Evolutionary conservation across 2,329 filamentous ascomycete genomes (phyloP), one percentile per base, ranked within the genome.

Genomic region (Xylaria multiplex): DNA sequence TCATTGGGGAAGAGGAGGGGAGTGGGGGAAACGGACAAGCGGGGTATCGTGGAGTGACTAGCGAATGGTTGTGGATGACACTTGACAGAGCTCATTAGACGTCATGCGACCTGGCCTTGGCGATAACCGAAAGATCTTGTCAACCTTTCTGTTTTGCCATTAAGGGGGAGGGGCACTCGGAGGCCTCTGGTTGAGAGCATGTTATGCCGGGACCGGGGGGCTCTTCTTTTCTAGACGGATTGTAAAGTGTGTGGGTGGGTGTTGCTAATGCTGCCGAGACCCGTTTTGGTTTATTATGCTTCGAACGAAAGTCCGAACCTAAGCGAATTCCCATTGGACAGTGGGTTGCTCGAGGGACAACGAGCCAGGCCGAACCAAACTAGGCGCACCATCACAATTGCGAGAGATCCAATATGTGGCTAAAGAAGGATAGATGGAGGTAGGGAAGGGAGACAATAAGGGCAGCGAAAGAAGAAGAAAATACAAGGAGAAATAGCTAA

Each of bases 61-160:
- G 68, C 68, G 65, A 69, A 66, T 69, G 55, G 62, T 59, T 60
- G 57, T 55, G 35, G 62, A 63, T 54, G 60, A 56, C 45, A 57
- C 19, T 65, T 40, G 48, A 59, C 54, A 55, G 49, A 64, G 62
- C 59, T 60, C 65, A 62, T 65, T 49, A 59, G 57, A 69, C 62
- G 62, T 68, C 65, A 68, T 64, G 66, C 66, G 65, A 68, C 62
- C 54, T 55, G 43, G 62, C 37, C 65, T 67, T 66, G 62, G 63
- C 62, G 66, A 66, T 61, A 62, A 61, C 57, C 55, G 64, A 53
- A 45, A 66, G 54, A 65, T 61, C 46, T 63, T 24, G 59, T 56
- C 55, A 35, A 53, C 66, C 24, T n/a, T 45, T 24, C 40, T 40
- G 37, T 11, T 55, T 55, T 27, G 27, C 24, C 30, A 42, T 57